These are phyloP conservation scores for Cystobasidium onofrii DNA, from an alignment of 768 basidiomycete genomes.

Conservation along the genomic window DNA sequence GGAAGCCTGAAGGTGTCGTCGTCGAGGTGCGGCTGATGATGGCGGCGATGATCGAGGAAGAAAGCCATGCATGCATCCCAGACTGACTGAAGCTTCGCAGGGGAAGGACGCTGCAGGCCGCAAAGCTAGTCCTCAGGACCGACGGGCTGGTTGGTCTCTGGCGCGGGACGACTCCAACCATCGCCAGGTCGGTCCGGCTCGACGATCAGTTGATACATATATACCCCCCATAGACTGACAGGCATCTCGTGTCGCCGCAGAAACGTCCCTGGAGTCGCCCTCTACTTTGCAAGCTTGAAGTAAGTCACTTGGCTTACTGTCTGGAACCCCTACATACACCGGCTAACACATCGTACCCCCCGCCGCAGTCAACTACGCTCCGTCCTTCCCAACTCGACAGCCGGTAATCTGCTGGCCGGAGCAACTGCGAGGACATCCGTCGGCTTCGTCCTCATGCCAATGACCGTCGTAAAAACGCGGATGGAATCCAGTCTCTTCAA, in stretches of 20 bases:
- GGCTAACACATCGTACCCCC: too few species aligned
- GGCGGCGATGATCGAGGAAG: not conserved
- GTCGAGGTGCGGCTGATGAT: not conserved
- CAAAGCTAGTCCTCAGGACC: not conserved
- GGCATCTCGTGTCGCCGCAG: not conserved
- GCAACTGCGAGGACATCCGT: slow-evolving; percentile 14
- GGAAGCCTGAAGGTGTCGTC: not conserved
- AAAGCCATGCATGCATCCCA: not conserved
- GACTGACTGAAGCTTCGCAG: not conserved
- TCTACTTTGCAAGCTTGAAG: slow-evolving; percentile 28
- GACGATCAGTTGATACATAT: too few species aligned
- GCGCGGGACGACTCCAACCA: slow-evolving; percentile 26
- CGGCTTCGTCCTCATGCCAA: slow-evolving; percentile 28
- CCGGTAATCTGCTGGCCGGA: slow-evolving; percentile 15
- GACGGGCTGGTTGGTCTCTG: slow-evolving; percentile 18
- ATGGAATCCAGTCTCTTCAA: slow-evolving; percentile 23
- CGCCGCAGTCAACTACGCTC: slow-evolving; percentile 11
- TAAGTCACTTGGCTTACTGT: too few species aligned
- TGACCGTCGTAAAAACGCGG: slow-evolving; percentile 28
- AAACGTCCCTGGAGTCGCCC: slow-evolving; percentile 25
- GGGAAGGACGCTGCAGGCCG: not conserved
- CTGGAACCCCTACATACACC: too few species aligned
- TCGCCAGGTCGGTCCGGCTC: slow-evolving; percentile 26
- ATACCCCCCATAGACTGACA: too few species aligned
- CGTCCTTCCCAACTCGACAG: slow-evolving; percentile 8